Evolutionary conservation across 345 rosid species (phyloP), one percentile per base, ranked within the genome.

Genomic region (Excoecaria agallocha): DNA sequence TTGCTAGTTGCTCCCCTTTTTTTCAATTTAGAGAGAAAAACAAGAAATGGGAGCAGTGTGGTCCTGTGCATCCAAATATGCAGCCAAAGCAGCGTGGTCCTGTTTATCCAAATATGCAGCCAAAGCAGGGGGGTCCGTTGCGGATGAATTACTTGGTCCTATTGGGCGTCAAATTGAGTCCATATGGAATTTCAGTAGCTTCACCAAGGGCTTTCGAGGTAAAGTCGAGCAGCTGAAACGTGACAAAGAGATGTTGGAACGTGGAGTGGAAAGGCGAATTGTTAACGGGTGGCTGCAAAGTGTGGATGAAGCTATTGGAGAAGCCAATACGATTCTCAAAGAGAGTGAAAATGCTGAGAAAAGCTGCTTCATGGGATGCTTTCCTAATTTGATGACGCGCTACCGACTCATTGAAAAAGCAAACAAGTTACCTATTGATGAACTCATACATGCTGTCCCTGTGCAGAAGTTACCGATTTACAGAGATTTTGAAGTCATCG

Each of bases 201-300:
- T 72, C 48, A 8, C 76, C 25, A 13, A 62, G 20, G 63, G 63
- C 16, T 74, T 82, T n/a, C 65, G 13, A 43, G n/a, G 46, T 3
- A 20, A 62, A 45, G 16, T 80, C 6, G 41, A 52, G 12, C 20
- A 67, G 54, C 65, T 80, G 45, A 54, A 20, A 46, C 22, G 45
- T 39, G 68, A 52, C 10, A 69, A 37, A 49, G 24, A 10, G 1
- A 70, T 68, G 9, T 57, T 79, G 64, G 51, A 50, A 5, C 48
- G 59, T 10, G 3, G 13, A 0, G 76, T 77, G 19, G 74, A 68
- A 30, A 1, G 80, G 4, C 16, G 24, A 5, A 11, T 7, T 7
- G 77, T 77, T 12, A 37, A 8, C 1, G 16, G n/a, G 0, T 82
- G 80, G 82, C 50, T 79, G 49, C 3, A 0, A 8, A 19, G 5